Percentiles rank a stretch among this genome's conserved stretches.
These are phyloP conservation scores for Tricholoma terreum DNA, from an alignment of 768 basidiomycete species.

Conservation along the genomic window DNA sequence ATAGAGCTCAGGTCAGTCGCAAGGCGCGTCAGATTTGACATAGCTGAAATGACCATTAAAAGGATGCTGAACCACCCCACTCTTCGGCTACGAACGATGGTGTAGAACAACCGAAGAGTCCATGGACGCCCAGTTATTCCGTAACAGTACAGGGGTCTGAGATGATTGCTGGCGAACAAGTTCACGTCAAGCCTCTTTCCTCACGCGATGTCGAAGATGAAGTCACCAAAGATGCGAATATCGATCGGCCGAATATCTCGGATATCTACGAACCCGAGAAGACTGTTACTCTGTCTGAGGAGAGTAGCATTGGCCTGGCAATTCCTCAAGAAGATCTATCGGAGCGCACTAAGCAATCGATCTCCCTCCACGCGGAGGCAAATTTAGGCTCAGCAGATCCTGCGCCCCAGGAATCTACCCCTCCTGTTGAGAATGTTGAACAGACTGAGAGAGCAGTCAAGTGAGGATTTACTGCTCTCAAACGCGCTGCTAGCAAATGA, in stretches of 20 bases:
- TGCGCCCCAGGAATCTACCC: slow-evolving; percentile 13
- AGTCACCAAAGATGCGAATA: background rate
- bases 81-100: background rate
- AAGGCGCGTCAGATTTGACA: background rate
- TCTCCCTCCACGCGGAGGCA: background rate
- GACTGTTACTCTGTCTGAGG: background rate
- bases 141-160: slow-evolving; percentile 13
- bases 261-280: background rate
- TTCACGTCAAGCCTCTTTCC: slow-evolving; percentile 16
- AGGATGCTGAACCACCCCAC: background rate
- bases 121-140: slow-evolving; percentile 19
- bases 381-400: background rate
- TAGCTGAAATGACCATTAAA: background rate
- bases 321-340: background rate
- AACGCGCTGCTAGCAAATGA: background rate
- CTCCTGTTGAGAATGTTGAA: slow-evolving; percentile 9
- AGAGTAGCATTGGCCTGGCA: background rate
- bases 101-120: slow-evolving; percentile 7
- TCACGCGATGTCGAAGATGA: slow-evolving; percentile 1
- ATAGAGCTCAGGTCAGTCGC: background rate
- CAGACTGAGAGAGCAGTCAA: slow-evolving; percentile 5
- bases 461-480: slow-evolving; percentile 1
- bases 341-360: background rate
- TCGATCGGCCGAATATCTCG: background rate
- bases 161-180: slow-evolving; percentile 7